Conservation (phyloP, 1,284 basidiomycete genomes). For the Irpex lacteus region DNA sequence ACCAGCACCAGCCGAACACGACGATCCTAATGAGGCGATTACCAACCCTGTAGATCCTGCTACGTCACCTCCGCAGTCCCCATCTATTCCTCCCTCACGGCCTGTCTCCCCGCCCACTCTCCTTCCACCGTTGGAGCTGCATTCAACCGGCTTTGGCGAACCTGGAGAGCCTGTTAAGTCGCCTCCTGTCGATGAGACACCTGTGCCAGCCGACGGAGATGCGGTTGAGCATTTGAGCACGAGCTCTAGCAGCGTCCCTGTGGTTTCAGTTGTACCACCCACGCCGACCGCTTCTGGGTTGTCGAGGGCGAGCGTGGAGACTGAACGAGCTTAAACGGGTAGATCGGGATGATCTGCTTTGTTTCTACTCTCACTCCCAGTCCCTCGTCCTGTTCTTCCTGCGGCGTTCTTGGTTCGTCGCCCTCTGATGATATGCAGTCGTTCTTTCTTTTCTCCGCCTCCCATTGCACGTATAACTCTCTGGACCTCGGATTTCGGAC, state of each 20-base stretch:
- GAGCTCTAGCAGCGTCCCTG: conserved; percentile 14
- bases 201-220: conserved; percentile 6
- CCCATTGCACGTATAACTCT: no score
- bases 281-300: conserved; percentile 21
- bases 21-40: not conserved
- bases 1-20: not conserved
- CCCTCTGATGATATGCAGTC: not conserved
- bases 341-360: not conserved
- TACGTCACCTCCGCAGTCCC: conserved; percentile 2
- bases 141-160: conserved; percentile 10
- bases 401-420: not conserved
- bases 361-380: not conserved
- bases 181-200: conserved; percentile 15
- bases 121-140: conserved; percentile 13
- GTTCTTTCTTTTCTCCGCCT: not conserved
- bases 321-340: not conserved
- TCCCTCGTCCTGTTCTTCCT: no score
- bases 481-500: no score
- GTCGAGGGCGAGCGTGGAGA: not conserved
- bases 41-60: conserved; percentile 7
- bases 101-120: conserved; percentile 9
- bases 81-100: conserved; percentile 2
- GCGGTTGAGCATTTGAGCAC: not conserved
- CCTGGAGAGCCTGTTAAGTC: conserved; percentile 5
- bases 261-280: conserved; percentile 27